Evolutionary conservation across 441 rosid genomes (phyloP).

Genomic region (Populus trichocarpa): DNA sequence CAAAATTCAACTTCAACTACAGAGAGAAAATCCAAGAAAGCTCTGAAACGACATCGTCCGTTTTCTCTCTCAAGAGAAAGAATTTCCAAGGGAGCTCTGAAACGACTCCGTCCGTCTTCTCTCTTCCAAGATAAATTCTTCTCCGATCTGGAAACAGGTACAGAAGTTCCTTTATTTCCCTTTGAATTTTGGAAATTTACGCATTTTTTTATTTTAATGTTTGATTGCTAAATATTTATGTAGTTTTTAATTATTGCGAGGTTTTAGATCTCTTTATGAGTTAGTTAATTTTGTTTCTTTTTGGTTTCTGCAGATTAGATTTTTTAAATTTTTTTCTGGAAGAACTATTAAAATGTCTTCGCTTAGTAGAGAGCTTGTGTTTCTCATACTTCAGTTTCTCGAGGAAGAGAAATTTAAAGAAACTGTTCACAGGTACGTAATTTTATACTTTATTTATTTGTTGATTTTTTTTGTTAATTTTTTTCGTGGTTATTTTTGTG

Average conservation of each 20-base stretch:
- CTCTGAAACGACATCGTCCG: background rate
- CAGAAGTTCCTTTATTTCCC: background rate
- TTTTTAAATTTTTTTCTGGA: background rate
- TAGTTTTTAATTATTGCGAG: background rate
- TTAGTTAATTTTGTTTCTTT: background rate
- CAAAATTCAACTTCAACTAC: background rate
- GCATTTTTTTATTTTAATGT: background rate
- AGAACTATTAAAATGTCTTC: constrained; percentile 45
- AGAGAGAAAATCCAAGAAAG: constrained; percentile 4
- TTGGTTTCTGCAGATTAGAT: constrained; percentile 2
- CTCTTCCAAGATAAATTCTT: constrained; percentile 1
- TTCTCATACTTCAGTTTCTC: constrained; percentile 79
- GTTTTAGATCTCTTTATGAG: constrained; percentile 19
- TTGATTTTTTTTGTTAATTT: background rate
- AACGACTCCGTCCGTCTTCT: background rate
- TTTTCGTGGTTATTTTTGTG: background rate
- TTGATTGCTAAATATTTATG: background rate
- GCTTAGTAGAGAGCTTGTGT: constrained; percentile 74
- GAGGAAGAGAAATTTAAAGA: constrained; percentile 82
- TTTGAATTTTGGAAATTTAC: background rate
- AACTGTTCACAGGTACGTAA: constrained; percentile 60
- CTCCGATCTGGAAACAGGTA: constrained; percentile 33
- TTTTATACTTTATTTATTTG: background rate
- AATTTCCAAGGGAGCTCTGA: no score
- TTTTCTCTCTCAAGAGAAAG: no score